These are phyloP conservation scores for Carex kokanica DNA, from an alignment of 176 grass and related monocot genomes.

Conservation along the genomic window DNA sequence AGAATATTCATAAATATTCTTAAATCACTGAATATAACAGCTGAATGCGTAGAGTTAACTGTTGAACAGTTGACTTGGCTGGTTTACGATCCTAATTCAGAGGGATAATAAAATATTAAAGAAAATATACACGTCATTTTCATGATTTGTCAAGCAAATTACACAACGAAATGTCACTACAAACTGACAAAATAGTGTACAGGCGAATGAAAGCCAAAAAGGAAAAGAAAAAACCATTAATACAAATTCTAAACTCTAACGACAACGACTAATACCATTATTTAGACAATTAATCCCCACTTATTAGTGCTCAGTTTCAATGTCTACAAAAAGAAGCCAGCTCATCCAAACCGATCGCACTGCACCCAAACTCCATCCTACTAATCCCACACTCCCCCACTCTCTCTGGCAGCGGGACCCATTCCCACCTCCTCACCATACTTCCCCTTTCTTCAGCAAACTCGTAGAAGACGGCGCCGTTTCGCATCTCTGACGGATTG, in stretches of 20 bases:
- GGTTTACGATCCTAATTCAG: too few relatives aligned
- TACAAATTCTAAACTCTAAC: not conserved
- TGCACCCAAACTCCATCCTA: conserved; percentile 53
- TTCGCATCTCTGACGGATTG: conserved; percentile 54
- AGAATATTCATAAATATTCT: too few relatives aligned
- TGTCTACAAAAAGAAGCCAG: conserved; percentile 9
- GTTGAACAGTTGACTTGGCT: too few relatives aligned
- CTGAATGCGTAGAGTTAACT: too few relatives aligned
- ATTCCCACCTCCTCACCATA: conserved; percentile 59
- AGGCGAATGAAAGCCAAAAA: not conserved
- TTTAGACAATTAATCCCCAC: too few relatives aligned
- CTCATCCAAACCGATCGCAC: conserved; percentile 44
- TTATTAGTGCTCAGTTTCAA: not conserved
- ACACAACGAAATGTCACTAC: not conserved
- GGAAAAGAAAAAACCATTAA: not conserved
- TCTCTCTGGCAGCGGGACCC: conserved; percentile 50
- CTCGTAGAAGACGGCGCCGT: conserved; percentile 68
- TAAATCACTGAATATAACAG: too few relatives aligned
- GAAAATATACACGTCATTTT: too few relatives aligned
- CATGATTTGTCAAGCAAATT: not conserved
- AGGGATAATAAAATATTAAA: too few relatives aligned
- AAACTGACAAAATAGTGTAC: not conserved
- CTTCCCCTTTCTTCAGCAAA: not conserved
- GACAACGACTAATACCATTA: not conserved
- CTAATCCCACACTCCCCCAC: conserved; percentile 32